Conservation (phyloP, 1,284 basidiomycete genomes). For the Cystobasidiaceae sp. region DNA sequence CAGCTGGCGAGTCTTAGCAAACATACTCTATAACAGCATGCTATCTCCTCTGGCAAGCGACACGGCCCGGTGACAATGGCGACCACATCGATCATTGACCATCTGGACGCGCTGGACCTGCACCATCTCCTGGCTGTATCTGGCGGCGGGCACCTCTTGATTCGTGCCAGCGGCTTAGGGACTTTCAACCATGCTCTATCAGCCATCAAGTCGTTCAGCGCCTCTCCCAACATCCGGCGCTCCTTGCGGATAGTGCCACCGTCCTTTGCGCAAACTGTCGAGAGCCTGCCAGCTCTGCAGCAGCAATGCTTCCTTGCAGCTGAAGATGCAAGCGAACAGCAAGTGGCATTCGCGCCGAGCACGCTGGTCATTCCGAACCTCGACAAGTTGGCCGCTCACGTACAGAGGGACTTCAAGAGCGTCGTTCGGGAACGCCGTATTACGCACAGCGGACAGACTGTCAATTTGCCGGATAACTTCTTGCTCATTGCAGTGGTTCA, state of each 20-base stretch:
- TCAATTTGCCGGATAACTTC: constrained; percentile 5
- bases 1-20: no score
- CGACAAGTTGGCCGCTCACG: not conserved
- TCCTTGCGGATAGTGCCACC: not conserved
- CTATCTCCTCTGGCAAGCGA: no score
- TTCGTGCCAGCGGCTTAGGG: not conserved
- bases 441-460: not conserved
- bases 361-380: not conserved
- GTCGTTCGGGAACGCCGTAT: constrained; percentile 7
- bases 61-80: no score
- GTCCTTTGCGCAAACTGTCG: not conserved
- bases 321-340: not conserved
- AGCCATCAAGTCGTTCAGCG: not conserved
- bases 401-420: not conserved
- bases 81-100: not conserved
- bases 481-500: not conserved
- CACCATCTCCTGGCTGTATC: constrained; percentile 3
- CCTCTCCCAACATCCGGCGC: not conserved
- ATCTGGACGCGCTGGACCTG: not conserved
- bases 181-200: not conserved
- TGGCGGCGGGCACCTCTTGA: not conserved
- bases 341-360: not conserved
- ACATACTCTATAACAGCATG: no score
- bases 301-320: not conserved
- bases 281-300: not conserved